Evolutionary conservation across 768 basidiomycete species (phyloP), one percentile per base, ranked within the genome.

Genomic region (Lyophyllum decastes): DNA sequence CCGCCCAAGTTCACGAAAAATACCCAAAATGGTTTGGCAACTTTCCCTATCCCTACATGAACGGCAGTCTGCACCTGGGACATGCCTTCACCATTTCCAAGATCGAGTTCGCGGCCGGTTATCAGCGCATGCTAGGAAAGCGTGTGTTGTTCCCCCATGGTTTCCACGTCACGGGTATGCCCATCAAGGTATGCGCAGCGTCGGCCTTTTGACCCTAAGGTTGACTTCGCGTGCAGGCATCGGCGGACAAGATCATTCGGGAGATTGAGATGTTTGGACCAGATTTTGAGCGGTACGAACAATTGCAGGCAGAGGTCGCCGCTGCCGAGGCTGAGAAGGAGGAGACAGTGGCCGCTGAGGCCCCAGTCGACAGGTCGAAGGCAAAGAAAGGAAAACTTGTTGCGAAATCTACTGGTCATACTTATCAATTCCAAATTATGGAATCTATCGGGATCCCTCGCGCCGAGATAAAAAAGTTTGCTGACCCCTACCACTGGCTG

Each of bases 391-490:
- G 95, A 49, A 99, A 99, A 72, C 75, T 98, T 17, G 83, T 84
- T 17, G 93, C 94, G 17, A 98, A 99, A 75, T 87, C 91, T 0
- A 96, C 96, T 1, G 97, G 96, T 2, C 79, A 92, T 60, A 89
- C 88, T 27, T 98, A 98, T 74, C 97, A 99, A 70, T 99, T 98
- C 82, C 97, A 98, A 80, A 98, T 98, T 72, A 90, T 98, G 88
- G 89, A 95, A 68, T 90, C 93, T 41, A 92, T 97, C 63, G 88
- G 91, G 49, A 88, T 98, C 5, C 92, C 95, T 12, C 84, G 90
- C 40, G 72, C 78, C 11, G 94, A 98, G 65, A 93, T 98, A 76
- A 97, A 97, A 74, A 89, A 91, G 68, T 99, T 99, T 65, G 94
- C 95, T 2, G 95, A 99, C 70, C 91, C 97, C n/a, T 75, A 86